Base-by-base conservation (phyloP, 1,284 basidiomycete species). In the Lentinula novae-zelandiae region DNA sequence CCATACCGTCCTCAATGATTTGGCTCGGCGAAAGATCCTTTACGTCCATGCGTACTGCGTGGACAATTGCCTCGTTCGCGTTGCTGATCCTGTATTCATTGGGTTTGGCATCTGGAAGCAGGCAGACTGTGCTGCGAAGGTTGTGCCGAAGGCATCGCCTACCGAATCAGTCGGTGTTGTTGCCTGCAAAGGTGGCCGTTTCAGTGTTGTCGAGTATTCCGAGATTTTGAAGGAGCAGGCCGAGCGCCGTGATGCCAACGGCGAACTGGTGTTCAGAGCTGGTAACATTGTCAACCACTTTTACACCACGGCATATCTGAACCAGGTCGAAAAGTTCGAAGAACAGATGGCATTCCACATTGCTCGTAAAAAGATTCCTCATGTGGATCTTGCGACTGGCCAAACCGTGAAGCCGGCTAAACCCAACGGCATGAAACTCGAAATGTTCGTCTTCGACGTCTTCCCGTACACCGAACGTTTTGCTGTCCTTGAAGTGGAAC, bases 351-450 rank as follows among this genome's bases (percentile, higher is more conserved):
- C 95, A 27, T 98, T 93, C 85, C 97, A 99, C 79, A 95, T 99
- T 71, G 97, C 97, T 38, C 87, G 92, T 69, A 99, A 99, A 78
- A 99, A 99, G 83, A 99, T 99, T 68, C 84, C 95, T 15, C 85
- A 90, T 67, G 78, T 96, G 65, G 87, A 93, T 71, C 70, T 92
- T 53, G 73, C 81, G 53, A 82, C 82, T 5, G 93, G 90, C 39
- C 74, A 80, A 63, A 53, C 71, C 2, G 75, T 95, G 72, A 96
- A 95, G 73, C 96, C 96, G 5, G 76, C 75, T 60, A 87, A 87
- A 70, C 93, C 95, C n/a, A 99, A 99, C 74, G 97, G 97, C 61
- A 97, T 99, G 93, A 99, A 99, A 78, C 86, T 99, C 66, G 97
- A 99, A 76, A 82, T 98, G 76, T 99, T 99, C 76, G 92, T 99